Conservation (phyloP, 2,329 filamentous ascomycete genomes). For the Aspergillus caelatus region DNA sequence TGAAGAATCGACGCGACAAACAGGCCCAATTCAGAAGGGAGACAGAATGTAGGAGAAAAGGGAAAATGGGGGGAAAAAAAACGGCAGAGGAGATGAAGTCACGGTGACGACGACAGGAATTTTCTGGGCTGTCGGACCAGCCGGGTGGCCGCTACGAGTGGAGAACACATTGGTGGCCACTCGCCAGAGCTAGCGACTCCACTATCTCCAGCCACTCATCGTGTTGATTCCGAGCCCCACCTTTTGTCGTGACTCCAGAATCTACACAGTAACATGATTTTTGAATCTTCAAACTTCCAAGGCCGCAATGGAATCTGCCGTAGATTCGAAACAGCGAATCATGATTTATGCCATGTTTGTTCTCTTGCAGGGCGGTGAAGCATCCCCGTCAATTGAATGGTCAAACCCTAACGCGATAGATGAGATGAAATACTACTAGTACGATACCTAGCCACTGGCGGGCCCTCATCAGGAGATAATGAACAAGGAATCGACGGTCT, state of each 20-base stretch:
- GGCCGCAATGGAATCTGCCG: constrained; percentile 12
- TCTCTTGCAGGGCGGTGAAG: constrained; percentile 17
- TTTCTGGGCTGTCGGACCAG: constrained; percentile 27
- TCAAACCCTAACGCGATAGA: neutral
- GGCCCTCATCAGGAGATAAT: constrained; percentile 6
- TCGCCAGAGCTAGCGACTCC: constrained; percentile 20
- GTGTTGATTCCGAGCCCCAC: constrained; percentile 11
- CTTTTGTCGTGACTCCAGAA: constrained; percentile 6
- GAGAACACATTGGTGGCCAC: constrained; percentile 17
- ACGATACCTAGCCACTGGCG: neutral
- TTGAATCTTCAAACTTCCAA: constrained; percentile 1
- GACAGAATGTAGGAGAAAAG: neutral
- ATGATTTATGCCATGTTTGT: constrained; percentile 8
- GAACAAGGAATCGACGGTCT: constrained; percentile 2
- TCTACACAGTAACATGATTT: neutral
- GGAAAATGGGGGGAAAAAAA: constrained; percentile 10
- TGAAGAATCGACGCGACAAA: neutral
- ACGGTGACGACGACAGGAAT: constrained; percentile 44
- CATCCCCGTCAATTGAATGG: constrained; percentile 4
- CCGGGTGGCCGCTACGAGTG: constrained; percentile 9
- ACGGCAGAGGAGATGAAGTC: constrained; percentile 35
- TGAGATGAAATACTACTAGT: neutral
- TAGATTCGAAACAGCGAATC: constrained; percentile 14
- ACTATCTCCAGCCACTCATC: constrained; percentile 22
- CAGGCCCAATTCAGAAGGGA: neutral